Evolutionary conservation across 2,329 filamentous ascomycete species (phyloP).

Genomic region (Trichoderma simmonsii): DNA sequence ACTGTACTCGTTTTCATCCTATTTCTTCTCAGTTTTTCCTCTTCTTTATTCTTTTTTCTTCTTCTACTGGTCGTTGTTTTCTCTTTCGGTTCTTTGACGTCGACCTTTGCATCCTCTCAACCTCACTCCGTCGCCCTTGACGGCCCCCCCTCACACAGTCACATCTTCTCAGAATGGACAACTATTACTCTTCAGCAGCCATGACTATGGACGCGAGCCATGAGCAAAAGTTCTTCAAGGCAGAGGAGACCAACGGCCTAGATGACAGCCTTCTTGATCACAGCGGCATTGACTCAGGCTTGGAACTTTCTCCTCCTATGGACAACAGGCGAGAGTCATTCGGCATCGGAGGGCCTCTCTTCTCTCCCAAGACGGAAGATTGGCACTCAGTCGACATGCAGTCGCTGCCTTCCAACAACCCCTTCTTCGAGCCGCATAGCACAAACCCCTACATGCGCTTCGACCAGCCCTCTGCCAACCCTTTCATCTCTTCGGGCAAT

Average conservation of each 20-base stretch:
- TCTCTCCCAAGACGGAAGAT: conserved; percentile 63
- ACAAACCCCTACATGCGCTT: conserved; percentile 62
- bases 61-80: background rate
- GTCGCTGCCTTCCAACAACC: conserved; percentile 60
- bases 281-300: conserved; percentile 56
- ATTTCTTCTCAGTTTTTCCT: background rate
- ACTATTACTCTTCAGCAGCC: conserved; percentile 49
- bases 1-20: background rate
- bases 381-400: conserved; percentile 66
- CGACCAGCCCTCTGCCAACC: conserved; percentile 46
- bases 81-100: conserved; percentile 1
- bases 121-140: background rate
- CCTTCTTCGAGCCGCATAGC: conserved; percentile 57
- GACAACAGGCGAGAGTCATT: conserved; percentile 64
- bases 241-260: conserved; percentile 60
- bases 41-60: background rate
- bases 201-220: conserved; percentile 54
- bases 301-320: conserved; percentile 63
- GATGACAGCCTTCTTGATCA: conserved; percentile 61
- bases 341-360: conserved; percentile 53
- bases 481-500: conserved; percentile 40
- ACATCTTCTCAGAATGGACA: conserved; percentile 26
- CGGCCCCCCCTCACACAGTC: background rate
- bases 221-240: conserved; percentile 56
- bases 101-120: background rate